Evolutionary conservation across 179 eudicot species (phyloP).

Genomic region (Silene noctiflora): DNA sequence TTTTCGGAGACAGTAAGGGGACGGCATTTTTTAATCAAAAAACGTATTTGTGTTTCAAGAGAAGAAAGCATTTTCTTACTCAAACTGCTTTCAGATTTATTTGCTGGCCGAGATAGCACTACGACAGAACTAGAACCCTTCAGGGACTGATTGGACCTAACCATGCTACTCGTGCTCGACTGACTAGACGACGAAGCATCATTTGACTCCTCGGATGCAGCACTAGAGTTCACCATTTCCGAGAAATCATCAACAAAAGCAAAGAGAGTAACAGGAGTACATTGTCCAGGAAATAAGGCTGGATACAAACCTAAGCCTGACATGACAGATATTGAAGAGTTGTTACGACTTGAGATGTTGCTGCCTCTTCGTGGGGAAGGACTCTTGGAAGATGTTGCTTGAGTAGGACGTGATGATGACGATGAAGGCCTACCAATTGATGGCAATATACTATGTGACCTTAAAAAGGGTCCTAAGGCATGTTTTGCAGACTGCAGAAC

Average conservation of each 20-base stretch:
- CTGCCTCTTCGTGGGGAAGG: slow-evolving; percentile 71
- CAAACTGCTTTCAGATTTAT: slow-evolving; percentile 63
- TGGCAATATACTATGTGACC: slow-evolving; percentile 44
- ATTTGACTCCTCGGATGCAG: slow-evolving; percentile 42
- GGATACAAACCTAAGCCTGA: slow-evolving; percentile 64
- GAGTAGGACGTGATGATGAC: slow-evolving; percentile 49
- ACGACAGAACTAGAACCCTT: slow-evolving; percentile 76
- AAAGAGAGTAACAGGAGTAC: slow-evolving; percentile 84
- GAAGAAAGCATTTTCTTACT: slow-evolving; percentile 77
- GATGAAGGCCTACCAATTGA: slow-evolving; percentile 45
- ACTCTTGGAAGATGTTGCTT: slow-evolving; percentile 47
- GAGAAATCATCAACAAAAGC: slow-evolving; percentile 81
- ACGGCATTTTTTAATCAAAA: slow-evolving; percentile 81
- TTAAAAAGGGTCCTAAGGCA: slow-evolving; percentile 55
- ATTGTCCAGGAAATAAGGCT: slow-evolving; percentile 84
- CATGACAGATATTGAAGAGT: slow-evolving; percentile 50
- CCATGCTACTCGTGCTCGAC: slow-evolving; percentile 41
- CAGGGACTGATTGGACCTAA: slow-evolving; percentile 40
- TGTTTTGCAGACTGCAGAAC: slow-evolving; percentile 82
- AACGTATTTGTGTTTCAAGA: slow-evolving; percentile 84
- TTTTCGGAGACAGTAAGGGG: slow-evolving; percentile 61
- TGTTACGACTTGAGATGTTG: slow-evolving; percentile 48
- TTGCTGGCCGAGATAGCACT: slow-evolving; percentile 69
- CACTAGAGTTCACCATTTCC: slow-evolving; percentile 41
- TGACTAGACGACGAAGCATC: slow-evolving; percentile 50